phyloP scores from a whole-genome alignment of 2,329 filamentous ascomycete species.

The Nothomitra cinnamomea region DNA sequence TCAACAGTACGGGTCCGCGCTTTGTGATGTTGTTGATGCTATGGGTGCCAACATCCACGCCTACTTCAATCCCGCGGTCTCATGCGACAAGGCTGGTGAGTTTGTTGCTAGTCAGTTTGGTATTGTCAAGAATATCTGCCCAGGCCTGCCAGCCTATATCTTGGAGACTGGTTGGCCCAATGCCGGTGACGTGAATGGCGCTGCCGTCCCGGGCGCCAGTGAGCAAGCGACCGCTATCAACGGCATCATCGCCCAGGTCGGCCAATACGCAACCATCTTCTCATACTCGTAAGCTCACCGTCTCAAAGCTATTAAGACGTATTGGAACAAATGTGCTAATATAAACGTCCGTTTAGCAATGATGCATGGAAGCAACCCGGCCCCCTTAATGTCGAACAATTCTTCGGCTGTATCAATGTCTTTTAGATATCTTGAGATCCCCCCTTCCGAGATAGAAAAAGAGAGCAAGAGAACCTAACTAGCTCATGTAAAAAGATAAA shows the following conservation, averaged over 20 bases:
- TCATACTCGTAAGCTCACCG: conserved; percentile 32
- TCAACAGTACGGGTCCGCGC: conserved; percentile 39
- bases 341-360: conserved; percentile 26
- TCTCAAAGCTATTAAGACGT: neutral
- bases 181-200: conserved; percentile 50
- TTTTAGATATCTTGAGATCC: conserved; percentile 22
- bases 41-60: conserved; percentile 79
- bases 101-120: conserved; percentile 63
- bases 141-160: conserved; percentile 47
- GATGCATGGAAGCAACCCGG: conserved; percentile 69
- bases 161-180: conserved; percentile 84
- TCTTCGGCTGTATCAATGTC: conserved; percentile 51
- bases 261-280: conserved; percentile 63
- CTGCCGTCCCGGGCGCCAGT: conserved; percentile 45
- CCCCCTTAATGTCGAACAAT: conserved; percentile 56
- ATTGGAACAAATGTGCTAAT: neutral
- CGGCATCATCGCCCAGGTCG: conserved; percentile 48
- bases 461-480: no score
- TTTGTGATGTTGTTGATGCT: conserved; percentile 64
- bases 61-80: conserved; percentile 68
- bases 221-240: conserved; percentile 60
- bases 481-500: no score
- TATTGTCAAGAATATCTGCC: conserved; percentile 53
- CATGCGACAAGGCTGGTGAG: conserved; percentile 47
- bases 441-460: no score